Evolutionary conservation across 2,329 filamentous ascomycete genomes (phyloP).

Genomic region (Xylaria hypoxylon): DNA sequence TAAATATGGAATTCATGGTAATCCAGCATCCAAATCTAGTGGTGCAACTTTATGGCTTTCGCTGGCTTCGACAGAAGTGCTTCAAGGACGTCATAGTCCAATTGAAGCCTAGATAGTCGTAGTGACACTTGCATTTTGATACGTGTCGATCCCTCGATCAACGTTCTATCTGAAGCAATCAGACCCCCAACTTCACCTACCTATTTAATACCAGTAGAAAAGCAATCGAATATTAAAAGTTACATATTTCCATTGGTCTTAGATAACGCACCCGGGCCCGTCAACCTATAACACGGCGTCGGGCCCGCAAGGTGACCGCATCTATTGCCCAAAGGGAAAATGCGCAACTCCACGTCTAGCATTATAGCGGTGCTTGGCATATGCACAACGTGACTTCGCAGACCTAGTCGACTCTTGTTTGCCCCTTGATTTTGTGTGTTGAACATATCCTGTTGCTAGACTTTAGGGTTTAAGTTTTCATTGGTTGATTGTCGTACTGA

Average conservation of each 20-base stretch:
- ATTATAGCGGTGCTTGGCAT: conserved; percentile 23
- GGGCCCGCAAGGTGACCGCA: conserved; percentile 36
- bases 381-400: conserved; percentile 19
- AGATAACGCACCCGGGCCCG: conserved; percentile 33
- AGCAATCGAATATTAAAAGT: conserved; percentile 23
- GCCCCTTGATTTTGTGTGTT: background rate
- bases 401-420: background rate
- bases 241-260: conserved; percentile 39
- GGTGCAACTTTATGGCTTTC: background rate
- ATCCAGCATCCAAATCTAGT: no score
- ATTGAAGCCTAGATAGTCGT: background rate
- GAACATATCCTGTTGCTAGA: background rate
- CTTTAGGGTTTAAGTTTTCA: background rate
- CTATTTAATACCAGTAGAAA: conserved; percentile 19
- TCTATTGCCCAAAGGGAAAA: conserved; percentile 32
- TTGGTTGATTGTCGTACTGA: background rate
- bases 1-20: no score
- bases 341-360: conserved; percentile 23
- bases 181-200: conserved; percentile 14
- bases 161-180: background rate
- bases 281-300: conserved; percentile 35
- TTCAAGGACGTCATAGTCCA: conserved; percentile 4
- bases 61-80: background rate
- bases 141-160: conserved; percentile 11
- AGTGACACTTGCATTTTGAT: background rate